Percentiles rank a stretch among this genome's conserved stretches.
phyloP scores from a whole-genome alignment of 148 eudicot genomes.

The Rhododendron vialii region DNA sequence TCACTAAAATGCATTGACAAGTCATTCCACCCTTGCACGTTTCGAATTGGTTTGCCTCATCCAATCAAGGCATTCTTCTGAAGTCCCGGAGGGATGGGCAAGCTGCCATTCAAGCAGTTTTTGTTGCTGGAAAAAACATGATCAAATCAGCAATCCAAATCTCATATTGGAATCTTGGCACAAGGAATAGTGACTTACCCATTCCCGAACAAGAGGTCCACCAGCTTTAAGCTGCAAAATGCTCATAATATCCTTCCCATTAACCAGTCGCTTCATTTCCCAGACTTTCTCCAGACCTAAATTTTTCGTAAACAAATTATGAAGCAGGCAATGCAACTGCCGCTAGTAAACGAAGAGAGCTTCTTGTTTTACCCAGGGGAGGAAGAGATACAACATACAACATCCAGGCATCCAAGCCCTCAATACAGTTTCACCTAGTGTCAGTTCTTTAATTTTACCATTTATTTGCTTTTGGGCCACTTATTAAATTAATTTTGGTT shows the following conservation, averaged over 20 bases:
- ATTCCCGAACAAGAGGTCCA: slow-evolving; percentile 66
- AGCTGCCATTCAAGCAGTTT: slow-evolving; percentile 89
- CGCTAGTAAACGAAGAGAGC: neutral
- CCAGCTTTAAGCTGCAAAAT: slow-evolving; percentile 65
- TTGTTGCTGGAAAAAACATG: slow-evolving; percentile 49
- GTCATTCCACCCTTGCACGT: slow-evolving; percentile 54
- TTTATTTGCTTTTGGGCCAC: neutral
- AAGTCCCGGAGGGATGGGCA: slow-evolving; percentile 59
- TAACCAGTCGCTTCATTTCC: slow-evolving; percentile 68
- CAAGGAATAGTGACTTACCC: slow-evolving; percentile 40
- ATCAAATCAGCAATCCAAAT: neutral
- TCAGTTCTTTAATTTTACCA: neutral
- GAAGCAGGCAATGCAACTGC: neutral
- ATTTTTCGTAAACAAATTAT: neutral
- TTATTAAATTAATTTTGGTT: neutral
- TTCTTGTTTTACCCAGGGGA: neutral
- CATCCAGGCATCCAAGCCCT: neutral
- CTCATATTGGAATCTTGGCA: neutral
- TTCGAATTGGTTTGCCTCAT: slow-evolving; percentile 58
- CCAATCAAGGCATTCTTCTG: slow-evolving; percentile 84
- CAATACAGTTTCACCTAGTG: neutral
- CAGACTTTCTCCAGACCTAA: slow-evolving; percentile 73
- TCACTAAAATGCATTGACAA: neutral
- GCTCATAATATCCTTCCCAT: slow-evolving; percentile 78
- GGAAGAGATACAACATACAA: neutral